Evolutionary conservation across 768 basidiomycete genomes (phyloP), one percentile per base, ranked within the genome.

Genomic region (Cystobasidiopsis lactophilus): DNA sequence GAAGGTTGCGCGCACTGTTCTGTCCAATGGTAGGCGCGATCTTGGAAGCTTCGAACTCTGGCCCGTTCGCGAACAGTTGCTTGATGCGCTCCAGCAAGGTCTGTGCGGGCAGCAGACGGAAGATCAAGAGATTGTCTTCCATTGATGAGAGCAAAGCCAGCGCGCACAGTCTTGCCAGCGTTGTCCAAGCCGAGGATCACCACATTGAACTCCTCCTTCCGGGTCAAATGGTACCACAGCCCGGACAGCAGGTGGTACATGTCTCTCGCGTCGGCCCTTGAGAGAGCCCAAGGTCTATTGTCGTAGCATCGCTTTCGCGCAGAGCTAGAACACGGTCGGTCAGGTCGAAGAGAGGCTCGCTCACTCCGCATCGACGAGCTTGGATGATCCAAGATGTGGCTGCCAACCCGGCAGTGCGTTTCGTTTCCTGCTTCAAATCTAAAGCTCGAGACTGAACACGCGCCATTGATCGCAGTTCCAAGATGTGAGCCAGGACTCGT

Each of bases 21-120:
- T 96, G 91, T 0, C 93, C 93, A 2, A 98, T 82, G 0, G 93
- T 98, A 1, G 93, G 93, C 0, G 75, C 85, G 60, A 98, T 95
- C 69, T 86, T 93, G 60, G 85, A 80, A 0, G 89, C 79, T 35
- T 82, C 71, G n/a, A 93, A 74, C 0, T 84, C 85, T 0, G 88
- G 86, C 0, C 74, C 76, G 37, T 82, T 77, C 64, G 79, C 91
- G 64, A 89, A 95, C 0, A 84, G 68, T 0, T 83, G 85, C 72
- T 95, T 96, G 53, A 95, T 88, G 66, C 79, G 82, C 71, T 95
- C 89, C 40, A 93, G 27, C 18, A n/a, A 47, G 29, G 50, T 53
- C n/a, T 35, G 29, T 38, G 30, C 31, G 5, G 19, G 9, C 29
- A 10, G 27, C 9, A 29, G 45, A 13, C 10, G 44, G 10, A 18